Evolutionary conservation across 495 filamentous ascomycete species (phyloP).

Genomic region (Lineolata rhizophorae): DNA sequence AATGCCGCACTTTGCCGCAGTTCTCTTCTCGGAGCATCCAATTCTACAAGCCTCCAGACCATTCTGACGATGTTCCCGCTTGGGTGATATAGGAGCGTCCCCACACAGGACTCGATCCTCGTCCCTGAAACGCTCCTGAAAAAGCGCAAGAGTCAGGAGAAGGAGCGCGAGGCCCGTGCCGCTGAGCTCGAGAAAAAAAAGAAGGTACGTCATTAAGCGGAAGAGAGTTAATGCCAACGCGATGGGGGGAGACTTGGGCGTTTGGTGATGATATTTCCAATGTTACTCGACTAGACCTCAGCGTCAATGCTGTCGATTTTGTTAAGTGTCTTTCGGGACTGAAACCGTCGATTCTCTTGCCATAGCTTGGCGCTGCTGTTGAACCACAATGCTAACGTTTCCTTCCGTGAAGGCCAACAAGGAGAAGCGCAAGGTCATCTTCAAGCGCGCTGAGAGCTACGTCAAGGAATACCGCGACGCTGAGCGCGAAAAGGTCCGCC

Average conservation of each 20-base stretch:
- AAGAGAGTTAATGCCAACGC: too few relatives aligned
- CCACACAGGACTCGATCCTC: conserved; percentile 77
- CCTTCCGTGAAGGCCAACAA: conserved; percentile 50
- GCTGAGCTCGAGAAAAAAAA: conserved; percentile 68
- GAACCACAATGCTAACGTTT: too few relatives aligned
- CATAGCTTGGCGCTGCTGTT: too few relatives aligned
- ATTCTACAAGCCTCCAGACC: conserved; percentile 39
- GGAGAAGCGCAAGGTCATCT: conserved; percentile 91
- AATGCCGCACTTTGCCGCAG: conserved; percentile 80
- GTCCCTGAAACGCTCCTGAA: conserved; percentile 96
- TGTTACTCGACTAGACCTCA: conserved; percentile 64
- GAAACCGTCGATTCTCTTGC: too few relatives aligned
- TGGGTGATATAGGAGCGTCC: conserved; percentile 54
- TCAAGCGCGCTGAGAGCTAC: conserved; percentile 99
- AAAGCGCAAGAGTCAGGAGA: conserved; percentile 99
- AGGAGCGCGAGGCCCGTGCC: conserved; percentile 70
- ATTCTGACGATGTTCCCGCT: conserved; percentile 41
- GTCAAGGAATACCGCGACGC: conserved; percentile 96
- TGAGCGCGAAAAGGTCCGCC: conserved; percentile 96
- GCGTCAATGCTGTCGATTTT: conserved; percentile 95
- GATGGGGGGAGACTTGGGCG: too few relatives aligned
- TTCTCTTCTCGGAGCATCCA: conserved; percentile 63
- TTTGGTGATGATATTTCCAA: conserved; percentile 57
- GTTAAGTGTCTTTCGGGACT: conserved; percentile 99
- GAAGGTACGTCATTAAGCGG: too few relatives aligned